Conservation (phyloP, 176 grass and related monocot species). For the Oryza meridionalis region DNA sequence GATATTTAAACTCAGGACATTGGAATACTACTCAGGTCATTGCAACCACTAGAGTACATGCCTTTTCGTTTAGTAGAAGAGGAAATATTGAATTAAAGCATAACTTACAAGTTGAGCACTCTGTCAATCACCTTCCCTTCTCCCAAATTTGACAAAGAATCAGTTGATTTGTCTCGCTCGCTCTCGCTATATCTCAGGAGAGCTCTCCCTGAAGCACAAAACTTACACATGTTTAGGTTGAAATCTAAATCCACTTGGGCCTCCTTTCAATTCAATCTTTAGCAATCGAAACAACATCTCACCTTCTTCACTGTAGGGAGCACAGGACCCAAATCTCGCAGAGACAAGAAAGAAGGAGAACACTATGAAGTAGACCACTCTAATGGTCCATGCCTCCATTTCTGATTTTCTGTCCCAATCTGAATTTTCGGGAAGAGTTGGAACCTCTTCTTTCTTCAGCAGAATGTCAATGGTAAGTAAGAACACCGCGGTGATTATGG, state of each 20-base stretch:
- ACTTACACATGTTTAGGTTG: slow-evolving; percentile 7
- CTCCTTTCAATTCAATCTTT: background rate
- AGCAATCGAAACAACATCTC: background rate
- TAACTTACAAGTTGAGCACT: slow-evolving; percentile 59
- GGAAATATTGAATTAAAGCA: slow-evolving; percentile 6
- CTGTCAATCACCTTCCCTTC: slow-evolving; percentile 12
- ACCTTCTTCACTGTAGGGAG: slow-evolving; percentile 47
- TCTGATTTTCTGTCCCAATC: slow-evolving; percentile 1
- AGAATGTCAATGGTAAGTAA: slow-evolving; percentile 10
- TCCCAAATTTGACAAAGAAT: slow-evolving; percentile 52
- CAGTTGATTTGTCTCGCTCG: slow-evolving; percentile 27
- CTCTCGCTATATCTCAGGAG: slow-evolving; percentile 32
- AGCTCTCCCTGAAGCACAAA: slow-evolving; percentile 43
- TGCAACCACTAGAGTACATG: no score
- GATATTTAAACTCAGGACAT: no score
- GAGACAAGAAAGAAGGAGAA: slow-evolving; percentile 22
- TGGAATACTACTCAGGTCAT: no score
- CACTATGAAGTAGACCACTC: slow-evolving; percentile 12
- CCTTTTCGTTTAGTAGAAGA: slow-evolving; percentile 7
- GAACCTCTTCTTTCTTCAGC: background rate
- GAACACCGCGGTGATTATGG: background rate
- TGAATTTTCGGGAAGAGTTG: background rate
- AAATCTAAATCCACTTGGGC: background rate
- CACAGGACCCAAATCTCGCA: slow-evolving; percentile 35
- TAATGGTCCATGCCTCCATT: slow-evolving; percentile 44